phyloP scores from a whole-genome alignment of 2,329 filamentous ascomycete species.

The Diaporthe amygdali region DNA sequence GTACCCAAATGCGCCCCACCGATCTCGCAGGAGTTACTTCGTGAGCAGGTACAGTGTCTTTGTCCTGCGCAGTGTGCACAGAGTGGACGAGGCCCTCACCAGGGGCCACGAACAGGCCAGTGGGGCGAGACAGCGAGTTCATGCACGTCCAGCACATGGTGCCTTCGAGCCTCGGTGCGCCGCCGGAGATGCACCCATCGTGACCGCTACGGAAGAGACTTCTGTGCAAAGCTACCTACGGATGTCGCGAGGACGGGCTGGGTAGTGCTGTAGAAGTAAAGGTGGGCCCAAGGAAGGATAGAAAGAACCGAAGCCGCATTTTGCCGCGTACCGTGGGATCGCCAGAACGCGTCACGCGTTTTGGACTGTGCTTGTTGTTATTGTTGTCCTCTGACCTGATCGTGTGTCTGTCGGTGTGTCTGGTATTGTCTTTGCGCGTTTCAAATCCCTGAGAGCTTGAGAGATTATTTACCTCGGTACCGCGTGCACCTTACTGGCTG shows the following conservation, averaged over 20 bases:
- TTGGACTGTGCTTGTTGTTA: conserved; percentile 15
- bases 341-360: conserved; percentile 23
- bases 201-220: neutral
- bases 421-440: conserved; percentile 13
- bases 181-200: neutral
- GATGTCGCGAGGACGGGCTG: neutral
- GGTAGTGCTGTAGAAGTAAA: conserved; percentile 7
- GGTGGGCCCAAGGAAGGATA: conserved; percentile 3
- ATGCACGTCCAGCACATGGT: conserved; percentile 26
- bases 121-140: conserved; percentile 14
- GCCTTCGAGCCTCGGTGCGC: neutral
- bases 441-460: neutral
- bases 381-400: conserved; percentile 5
- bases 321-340: conserved; percentile 8
- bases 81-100: conserved; percentile 8
- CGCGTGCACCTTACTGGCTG: neutral
- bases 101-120: conserved; percentile 5
- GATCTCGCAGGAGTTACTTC: conserved; percentile 18
- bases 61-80: conserved; percentile 2
- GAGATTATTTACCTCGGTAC: conserved; percentile 7
- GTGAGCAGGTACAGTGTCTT: conserved; percentile 10
- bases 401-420: conserved; percentile 13
- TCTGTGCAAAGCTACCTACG: neutral
- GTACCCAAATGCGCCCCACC: conserved; percentile 5
- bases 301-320: conserved; percentile 1